Evolutionary conservation across 768 basidiomycete genomes (phyloP).

Genomic region (Chlorophyllum brunneum): DNA sequence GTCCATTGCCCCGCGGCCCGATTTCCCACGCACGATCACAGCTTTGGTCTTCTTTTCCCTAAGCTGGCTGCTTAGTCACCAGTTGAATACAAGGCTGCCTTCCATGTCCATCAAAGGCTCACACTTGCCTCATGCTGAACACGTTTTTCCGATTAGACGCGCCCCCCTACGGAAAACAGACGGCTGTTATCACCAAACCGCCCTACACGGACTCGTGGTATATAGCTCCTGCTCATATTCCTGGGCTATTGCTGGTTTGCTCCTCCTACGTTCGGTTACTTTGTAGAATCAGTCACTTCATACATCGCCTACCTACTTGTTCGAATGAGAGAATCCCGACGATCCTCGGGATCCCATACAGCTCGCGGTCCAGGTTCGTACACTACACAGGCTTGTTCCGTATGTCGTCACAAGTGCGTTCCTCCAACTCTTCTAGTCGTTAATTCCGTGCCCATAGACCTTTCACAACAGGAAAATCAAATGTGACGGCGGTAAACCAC

Average conservation of each 20-base stretch:
- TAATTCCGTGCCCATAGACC: background rate
- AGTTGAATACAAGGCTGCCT: too few relatives aligned
- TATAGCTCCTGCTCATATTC: background rate
- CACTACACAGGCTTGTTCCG: slow-evolving; percentile 32
- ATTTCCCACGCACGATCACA: background rate
- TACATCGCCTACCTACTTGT: background rate
- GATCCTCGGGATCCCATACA: slow-evolving; percentile 10
- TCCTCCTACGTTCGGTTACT: background rate
- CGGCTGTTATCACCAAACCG: slow-evolving; percentile 1
- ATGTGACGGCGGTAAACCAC: slow-evolving; percentile 42
- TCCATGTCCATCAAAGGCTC: too few relatives aligned
- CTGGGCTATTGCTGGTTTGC: background rate
- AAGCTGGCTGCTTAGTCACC: slow-evolving; percentile 3
- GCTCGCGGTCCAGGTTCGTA: slow-evolving; percentile 34
- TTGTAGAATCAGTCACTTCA: background rate
- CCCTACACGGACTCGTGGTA: background rate
- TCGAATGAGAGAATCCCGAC: slow-evolving; percentile 5
- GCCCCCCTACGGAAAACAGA: slow-evolving; percentile 10
- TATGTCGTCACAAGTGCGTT: slow-evolving; percentile 36
- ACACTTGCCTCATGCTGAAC: slow-evolving; percentile 8
- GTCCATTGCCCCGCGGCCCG: background rate
- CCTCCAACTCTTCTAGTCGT: background rate
- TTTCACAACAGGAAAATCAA: slow-evolving; percentile 35
- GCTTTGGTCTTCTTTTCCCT: background rate
- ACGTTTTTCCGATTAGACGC: slow-evolving; percentile 3